Evolutionary conservation across 176 grass and related monocot genomes (phyloP).

Genomic region (Ensete glaucum): DNA sequence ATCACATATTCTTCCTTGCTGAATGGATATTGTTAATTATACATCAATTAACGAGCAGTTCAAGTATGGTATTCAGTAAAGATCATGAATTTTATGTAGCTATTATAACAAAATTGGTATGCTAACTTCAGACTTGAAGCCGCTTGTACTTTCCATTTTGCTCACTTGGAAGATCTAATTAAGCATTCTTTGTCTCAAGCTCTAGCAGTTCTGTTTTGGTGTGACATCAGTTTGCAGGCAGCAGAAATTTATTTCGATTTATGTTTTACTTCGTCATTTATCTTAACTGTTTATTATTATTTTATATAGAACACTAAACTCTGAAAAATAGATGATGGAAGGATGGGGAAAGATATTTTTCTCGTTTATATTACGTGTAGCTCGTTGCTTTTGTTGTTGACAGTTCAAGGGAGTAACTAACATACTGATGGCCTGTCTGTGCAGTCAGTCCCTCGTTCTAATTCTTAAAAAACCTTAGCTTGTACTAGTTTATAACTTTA

Average conservation of each 20-base stretch:
- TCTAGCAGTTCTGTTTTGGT: constrained; percentile 1
- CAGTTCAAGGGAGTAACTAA: neutral
- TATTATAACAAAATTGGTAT: neutral
- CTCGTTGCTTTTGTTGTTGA: neutral
- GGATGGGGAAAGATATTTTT: neutral
- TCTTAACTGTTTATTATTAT: neutral
- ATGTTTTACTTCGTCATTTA: neutral
- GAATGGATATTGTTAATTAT: neutral
- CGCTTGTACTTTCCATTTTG: neutral
- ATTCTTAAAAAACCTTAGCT: neutral
- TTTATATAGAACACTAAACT: neutral
- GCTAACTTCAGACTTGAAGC: neutral
- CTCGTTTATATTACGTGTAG: neutral
- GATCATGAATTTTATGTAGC: neutral
- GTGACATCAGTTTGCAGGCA: neutral
- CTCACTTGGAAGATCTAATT: neutral
- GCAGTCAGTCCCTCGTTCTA: neutral
- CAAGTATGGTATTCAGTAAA: neutral
- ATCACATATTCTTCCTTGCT: neutral
- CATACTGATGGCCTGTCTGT: neutral
- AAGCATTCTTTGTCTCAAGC: neutral
- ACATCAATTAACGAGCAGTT: neutral
- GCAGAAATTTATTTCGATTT: neutral
- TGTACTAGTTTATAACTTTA: neutral
- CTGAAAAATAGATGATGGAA: neutral